Base-by-base conservation (phyloP, 371 early-diverging fungal species). In the Mortierella sp. region DNA sequence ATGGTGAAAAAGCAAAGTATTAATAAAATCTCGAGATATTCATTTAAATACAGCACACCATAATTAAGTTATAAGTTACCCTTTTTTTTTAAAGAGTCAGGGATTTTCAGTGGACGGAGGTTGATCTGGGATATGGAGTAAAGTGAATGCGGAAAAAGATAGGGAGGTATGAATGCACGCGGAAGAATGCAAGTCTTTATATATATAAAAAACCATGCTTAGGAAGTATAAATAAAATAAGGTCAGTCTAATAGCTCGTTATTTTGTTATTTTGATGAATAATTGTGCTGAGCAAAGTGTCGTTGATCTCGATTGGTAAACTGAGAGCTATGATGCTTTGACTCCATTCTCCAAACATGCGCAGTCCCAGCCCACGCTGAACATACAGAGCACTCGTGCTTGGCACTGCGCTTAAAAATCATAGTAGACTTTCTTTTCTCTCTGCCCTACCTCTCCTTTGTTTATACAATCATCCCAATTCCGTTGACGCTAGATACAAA, bases 101-200 rank as follows among this genome's bases (percentile, higher is more conserved):
- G 7, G 5, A n/a, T 1, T n/a, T 47, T 47, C n/a, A 43, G 4
- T 43, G 17, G n/a, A 47, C n/a, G n/a, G 47, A 13, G 47, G n/a
- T 22, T 6, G 47, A 47, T n/a, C n/a, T n/a, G n/a, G 17, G 47
- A n/a, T 47, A n/a, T 17, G n/a, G n/a, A 47, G 47, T 8, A 47
- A 5, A n/a, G 47, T 37, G 6, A 37, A 37, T 9, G 40, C 13
- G 13, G n/a, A 37, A 37, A 13, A 9, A 47, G 47, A n/a, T 47
- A n/a, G 47, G 47, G 47, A 47, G 47, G n/a, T 47, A 47, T 47
- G 47, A n/a, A 47, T 47, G 17, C 47, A 47, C 47, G n/a, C n/a
- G 47, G 47, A 17, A 47, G 47, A 47, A 47, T 40, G n/a, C 47
- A n/a, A 47, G 47, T n/a, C 47, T 47, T 47, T 47, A 47, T 17